Conservation (phyloP, 1,139 yeast genomes). For the Suhomyces atakaporum region DNA sequence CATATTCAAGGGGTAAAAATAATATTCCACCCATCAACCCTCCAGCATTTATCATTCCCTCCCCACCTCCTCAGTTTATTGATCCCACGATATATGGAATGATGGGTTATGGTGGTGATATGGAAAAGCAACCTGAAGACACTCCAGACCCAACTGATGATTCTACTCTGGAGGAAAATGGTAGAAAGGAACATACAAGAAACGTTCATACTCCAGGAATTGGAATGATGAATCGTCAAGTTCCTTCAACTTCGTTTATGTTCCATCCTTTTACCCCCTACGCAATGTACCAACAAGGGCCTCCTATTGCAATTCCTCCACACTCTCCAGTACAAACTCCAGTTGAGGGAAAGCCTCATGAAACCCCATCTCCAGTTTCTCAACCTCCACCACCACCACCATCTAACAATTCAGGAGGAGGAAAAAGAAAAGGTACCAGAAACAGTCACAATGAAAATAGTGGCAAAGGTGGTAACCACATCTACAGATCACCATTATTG, state of each 20-base stretch:
- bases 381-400: constrained; percentile 7
- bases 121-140: constrained; percentile 3
- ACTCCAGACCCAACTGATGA: constrained; percentile 7
- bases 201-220: constrained; percentile 37
- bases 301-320: constrained; percentile 17
- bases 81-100: constrained; percentile 40
- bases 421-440: constrained; percentile 10
- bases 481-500: constrained; percentile 74
- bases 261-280: constrained; percentile 55
- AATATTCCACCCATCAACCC: constrained; percentile 37
- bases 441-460: constrained; percentile 9
- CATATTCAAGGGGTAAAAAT: constrained; percentile 22
- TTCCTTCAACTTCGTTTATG: constrained; percentile 40
- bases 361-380: constrained; percentile 8
- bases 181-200: constrained; percentile 9
- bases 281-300: constrained; percentile 37
- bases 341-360: constrained; percentile 9
- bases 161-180: constrained; percentile 8
- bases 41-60: constrained; percentile 44
- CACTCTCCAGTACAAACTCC: constrained; percentile 16
- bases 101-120: constrained; percentile 23
- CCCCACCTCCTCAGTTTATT: constrained; percentile 40
- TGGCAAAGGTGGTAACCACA: constrained; percentile 37
- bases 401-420: constrained; percentile 2
- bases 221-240: constrained; percentile 42